Evolutionary conservation across 352 stramenopile species (phyloP).

Genomic region (Phytophthora brassicae): DNA sequence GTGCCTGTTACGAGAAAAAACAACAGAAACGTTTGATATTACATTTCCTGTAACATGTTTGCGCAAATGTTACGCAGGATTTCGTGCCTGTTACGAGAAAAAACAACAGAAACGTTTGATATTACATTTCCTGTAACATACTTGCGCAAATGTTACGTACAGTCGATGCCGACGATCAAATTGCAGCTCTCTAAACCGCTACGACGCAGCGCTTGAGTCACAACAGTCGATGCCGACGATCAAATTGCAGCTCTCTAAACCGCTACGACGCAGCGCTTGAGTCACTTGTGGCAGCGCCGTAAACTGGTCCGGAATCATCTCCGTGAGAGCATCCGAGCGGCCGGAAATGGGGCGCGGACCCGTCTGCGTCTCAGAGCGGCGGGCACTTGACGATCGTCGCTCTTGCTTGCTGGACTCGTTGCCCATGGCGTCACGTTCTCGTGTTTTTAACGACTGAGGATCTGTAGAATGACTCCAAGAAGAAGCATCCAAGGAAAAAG

Average conservation of each 20-base stretch:
- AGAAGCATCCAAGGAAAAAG: constrained; percentile 5
- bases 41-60: too few species aligned
- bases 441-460: neutral
- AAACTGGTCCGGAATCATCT: constrained; percentile 78
- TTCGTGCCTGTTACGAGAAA: constrained; percentile 68
- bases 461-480: constrained; percentile 3
- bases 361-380: constrained; percentile 34
- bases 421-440: constrained; percentile 21
- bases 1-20: constrained; percentile 49
- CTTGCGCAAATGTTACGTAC: constrained; percentile 37
- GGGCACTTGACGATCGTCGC: neutral
- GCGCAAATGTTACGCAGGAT: constrained; percentile 33
- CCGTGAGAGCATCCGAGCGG: constrained; percentile 18
- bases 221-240: constrained; percentile 89
- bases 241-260: constrained; percentile 85
- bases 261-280: constrained; percentile 62
- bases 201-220: constrained; percentile 66
- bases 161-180: constrained; percentile 85
- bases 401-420: constrained; percentile 29
- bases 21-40: too few species aligned
- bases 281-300: constrained; percentile 70
- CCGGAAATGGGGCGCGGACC: constrained; percentile 37
- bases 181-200: constrained; percentile 85
- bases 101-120: too few species aligned
- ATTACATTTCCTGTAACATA: too few species aligned